Evolutionary conservation across 2,329 filamentous ascomycete genomes (phyloP).

Genomic region (Alternaria solani): DNA sequence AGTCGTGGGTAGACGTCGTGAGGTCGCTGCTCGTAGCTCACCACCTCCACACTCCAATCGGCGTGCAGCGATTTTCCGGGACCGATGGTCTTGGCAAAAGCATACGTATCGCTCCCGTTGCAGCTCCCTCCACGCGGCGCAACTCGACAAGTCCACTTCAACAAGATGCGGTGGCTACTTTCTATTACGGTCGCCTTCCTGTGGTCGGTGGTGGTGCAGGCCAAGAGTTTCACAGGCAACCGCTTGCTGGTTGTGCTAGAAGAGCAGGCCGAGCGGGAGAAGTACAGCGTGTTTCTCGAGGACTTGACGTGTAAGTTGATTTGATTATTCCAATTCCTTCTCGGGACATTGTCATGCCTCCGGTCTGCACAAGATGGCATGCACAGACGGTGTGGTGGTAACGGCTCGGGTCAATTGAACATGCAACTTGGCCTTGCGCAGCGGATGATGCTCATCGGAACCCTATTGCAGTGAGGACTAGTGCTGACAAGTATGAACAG

Average conservation of each 20-base stretch:
- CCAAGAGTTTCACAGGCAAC: slow-evolving; percentile 79
- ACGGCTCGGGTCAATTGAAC: slow-evolving; percentile 14
- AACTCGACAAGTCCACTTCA: slow-evolving; percentile 30
- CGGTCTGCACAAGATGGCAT: background rate
- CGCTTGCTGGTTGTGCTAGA: slow-evolving; percentile 88
- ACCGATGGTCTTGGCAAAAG: slow-evolving; percentile 45
- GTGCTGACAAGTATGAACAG: slow-evolving; percentile 57
- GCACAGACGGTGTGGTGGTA: background rate
- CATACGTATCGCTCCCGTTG: slow-evolving; percentile 49
- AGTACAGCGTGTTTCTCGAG: slow-evolving; percentile 82
- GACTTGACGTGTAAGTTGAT: slow-evolving; percentile 70
- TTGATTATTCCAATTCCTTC: slow-evolving; percentile 1
- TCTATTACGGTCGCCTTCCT: slow-evolving; percentile 71
- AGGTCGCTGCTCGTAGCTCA: slow-evolving; percentile 17
- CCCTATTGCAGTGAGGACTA: background rate
- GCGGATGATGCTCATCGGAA: slow-evolving; percentile 4
- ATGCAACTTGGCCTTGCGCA: slow-evolving; percentile 16
- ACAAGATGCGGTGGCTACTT: slow-evolving; percentile 78
- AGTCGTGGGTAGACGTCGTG: slow-evolving; percentile 10
- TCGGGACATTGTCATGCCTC: background rate
- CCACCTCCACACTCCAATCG: slow-evolving; percentile 25
- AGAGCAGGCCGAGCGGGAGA: slow-evolving; percentile 78
- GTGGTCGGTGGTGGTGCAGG: slow-evolving; percentile 72
- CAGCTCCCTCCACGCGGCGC: slow-evolving; percentile 12
- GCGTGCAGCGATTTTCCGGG: slow-evolving; percentile 36